phyloP scores from a whole-genome alignment of 2,329 filamentous ascomycete genomes.

The Aspergillus ustus region DNA sequence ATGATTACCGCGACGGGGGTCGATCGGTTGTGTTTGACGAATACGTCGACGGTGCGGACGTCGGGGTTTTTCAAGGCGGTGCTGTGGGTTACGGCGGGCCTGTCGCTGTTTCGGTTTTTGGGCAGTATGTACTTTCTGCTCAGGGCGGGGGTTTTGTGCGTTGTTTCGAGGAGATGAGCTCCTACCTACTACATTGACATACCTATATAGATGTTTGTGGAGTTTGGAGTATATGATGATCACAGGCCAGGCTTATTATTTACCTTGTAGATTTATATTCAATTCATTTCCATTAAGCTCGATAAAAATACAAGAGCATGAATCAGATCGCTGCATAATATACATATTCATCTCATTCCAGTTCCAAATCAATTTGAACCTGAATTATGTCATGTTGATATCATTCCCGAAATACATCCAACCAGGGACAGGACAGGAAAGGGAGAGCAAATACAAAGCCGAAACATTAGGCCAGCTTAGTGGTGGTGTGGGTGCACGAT shows the following conservation, averaged over 20 bases:
- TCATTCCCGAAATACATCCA: background rate
- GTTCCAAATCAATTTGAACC: background rate
- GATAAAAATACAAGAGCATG: background rate
- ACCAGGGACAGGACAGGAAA: background rate
- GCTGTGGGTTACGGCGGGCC: conserved; percentile 81
- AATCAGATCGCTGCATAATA: background rate
- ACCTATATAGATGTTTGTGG: too few species aligned
- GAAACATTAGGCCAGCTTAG: background rate
- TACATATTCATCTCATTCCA: background rate
- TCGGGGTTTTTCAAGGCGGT: conserved; percentile 89
- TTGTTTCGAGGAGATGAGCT: conserved; percentile 78
- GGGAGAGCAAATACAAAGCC: background rate
- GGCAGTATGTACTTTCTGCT: conserved; percentile 95
- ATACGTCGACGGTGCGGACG: conserved; percentile 74
- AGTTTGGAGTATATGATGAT: too few species aligned
- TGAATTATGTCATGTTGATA: background rate
- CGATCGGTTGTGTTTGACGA: conserved; percentile 80
- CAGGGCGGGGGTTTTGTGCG: conserved; percentile 93
- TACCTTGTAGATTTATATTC: background rate
- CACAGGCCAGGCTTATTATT: too few species aligned
- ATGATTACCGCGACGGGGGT: conserved; percentile 88
- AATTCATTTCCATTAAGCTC: background rate
- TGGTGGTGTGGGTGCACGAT: conserved; percentile 18
- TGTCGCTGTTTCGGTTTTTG: conserved; percentile 86
- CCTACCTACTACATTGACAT: too few species aligned